phyloP scores from a whole-genome alignment of 2,329 filamentous ascomycete species.

The Ophiostoma sp. region DNA sequence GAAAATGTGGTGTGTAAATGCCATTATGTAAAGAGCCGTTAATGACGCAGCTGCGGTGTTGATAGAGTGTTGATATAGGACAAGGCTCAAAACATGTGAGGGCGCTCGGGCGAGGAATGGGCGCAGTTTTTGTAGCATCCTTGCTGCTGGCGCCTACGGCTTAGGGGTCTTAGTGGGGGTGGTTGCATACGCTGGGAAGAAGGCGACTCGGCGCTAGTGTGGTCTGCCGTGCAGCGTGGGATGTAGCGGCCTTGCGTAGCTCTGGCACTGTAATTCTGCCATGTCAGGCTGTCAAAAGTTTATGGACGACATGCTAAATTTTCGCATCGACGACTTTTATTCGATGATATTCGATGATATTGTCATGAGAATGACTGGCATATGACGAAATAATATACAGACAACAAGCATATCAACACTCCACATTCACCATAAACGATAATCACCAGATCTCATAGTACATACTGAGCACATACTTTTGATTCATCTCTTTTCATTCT shows the following conservation, averaged over 20 bases:
- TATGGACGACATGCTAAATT: neutral
- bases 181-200: neutral
- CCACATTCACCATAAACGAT: neutral
- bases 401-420: no score
- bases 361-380: no score
- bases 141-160: neutral
- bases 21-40: constrained; percentile 1
- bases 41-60: neutral
- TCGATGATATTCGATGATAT: constrained; percentile 10
- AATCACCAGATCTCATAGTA: neutral
- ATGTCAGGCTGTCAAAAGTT: neutral
- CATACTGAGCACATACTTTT: neutral
- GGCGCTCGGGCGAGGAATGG: neutral
- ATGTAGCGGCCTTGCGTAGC: neutral
- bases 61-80: neutral
- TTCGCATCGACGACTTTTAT: neutral
- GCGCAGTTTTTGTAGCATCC: neutral
- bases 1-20: neutral
- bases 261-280: neutral
- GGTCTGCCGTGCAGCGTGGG: neutral
- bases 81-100: neutral
- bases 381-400: neutral
- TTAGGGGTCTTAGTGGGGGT: constrained; percentile 2
- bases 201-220: neutral
- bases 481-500: neutral